Evolutionary conservation across 75 land plant genomes (phyloP), one percentile per base, ranked within the genome.

Genomic region (Pinus taeda): DNA sequence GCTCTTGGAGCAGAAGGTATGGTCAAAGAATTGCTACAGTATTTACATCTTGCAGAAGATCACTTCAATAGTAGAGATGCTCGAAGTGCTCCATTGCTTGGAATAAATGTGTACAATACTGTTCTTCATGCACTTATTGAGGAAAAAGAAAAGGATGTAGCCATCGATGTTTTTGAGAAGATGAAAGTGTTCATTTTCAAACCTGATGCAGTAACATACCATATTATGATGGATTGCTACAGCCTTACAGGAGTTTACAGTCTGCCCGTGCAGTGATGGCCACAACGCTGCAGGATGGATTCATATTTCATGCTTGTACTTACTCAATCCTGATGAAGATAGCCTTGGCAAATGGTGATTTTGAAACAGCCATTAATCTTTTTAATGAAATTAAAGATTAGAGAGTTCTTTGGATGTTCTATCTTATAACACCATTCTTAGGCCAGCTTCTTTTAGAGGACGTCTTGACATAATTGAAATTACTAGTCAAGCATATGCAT

Each of bases 1-100:
- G 90, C 90, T 59, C 84, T 91, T 75, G 93, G 87, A 74, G 75
- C 84, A 63, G 93, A 91, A 75, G 90, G 93, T 14, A 82, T 88
- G 90, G 85, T 74, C 55, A 45, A 57, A 59, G 83, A 82, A 33
- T 8, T 88, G 76, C 58, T 84, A 3, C 78, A 78, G n/a, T 84
- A 86, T 55, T 75, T 90, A 59, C 57, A 74, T 30, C 29, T 78
- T 18, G 84, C 84, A 39, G 83, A 82, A n/a, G 64, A 82, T 37
- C 58, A 30, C 63, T 81, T 86, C 45, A 67, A 67, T 37, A 49
- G 71, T 39, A 71, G 26, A n/a, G 59, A 29, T 7, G 69, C 20
- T 42, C 7, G 7, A 42, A 42, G 49, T 42, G 49, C 49, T 45
- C 26, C 60, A 6, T 45, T 67, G 36, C 45, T 67, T 18, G 69